These are phyloP conservation scores for Acanthochlamys bracteata DNA, from an alignment of 106 monocot genomes.

Conservation along the genomic window DNA sequence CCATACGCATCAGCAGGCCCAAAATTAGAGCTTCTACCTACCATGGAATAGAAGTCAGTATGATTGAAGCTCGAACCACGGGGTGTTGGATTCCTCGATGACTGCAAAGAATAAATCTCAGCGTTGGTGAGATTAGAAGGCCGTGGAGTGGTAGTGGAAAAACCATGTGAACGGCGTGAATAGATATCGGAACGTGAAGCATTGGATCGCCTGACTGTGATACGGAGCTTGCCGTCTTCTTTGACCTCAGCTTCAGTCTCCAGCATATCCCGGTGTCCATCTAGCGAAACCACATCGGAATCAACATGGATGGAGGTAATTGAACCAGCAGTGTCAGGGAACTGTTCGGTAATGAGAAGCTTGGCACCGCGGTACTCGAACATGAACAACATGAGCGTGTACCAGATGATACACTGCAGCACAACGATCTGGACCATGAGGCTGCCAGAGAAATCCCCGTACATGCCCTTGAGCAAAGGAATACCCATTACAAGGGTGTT, in stretches of 20 bases:
- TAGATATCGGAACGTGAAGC: slow-evolving; percentile 89
- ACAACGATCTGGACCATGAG: slow-evolving; percentile 96
- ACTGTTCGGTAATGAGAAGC: slow-evolving; percentile 70
- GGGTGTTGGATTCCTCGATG: slow-evolving; percentile 87
- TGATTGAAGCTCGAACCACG: slow-evolving; percentile 94
- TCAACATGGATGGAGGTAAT: slow-evolving; percentile 75
- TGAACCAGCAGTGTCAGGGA: slow-evolving; percentile 57
- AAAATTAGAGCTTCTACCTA: slow-evolving; percentile 80
- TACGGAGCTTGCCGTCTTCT: slow-evolving; percentile 71
- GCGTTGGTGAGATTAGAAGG: slow-evolving; percentile 97
- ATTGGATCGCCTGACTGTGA: slow-evolving; percentile 73
- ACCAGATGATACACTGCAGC: slow-evolving; percentile 96
- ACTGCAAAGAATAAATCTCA: slow-evolving; percentile 95
- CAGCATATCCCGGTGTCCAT: slow-evolving; percentile 47
- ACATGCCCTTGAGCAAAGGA: slow-evolving; percentile 80
- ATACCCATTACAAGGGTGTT: slow-evolving; percentile 99
- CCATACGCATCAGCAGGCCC: slow-evolving; percentile 45
- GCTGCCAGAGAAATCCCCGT: slow-evolving; percentile 72
- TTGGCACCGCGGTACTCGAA: slow-evolving; percentile 76
- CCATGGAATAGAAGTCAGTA: slow-evolving; percentile 84
- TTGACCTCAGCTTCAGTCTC: slow-evolving; percentile 68
- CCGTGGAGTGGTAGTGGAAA: slow-evolving; percentile 63
- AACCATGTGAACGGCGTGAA: slow-evolving; percentile 68
- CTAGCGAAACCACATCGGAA: slow-evolving; percentile 74
- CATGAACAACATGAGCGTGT: slow-evolving; percentile 91